Conservation (phyloP, 2,329 filamentous ascomycete species). For the Hypomyces perniciosus region DNA sequence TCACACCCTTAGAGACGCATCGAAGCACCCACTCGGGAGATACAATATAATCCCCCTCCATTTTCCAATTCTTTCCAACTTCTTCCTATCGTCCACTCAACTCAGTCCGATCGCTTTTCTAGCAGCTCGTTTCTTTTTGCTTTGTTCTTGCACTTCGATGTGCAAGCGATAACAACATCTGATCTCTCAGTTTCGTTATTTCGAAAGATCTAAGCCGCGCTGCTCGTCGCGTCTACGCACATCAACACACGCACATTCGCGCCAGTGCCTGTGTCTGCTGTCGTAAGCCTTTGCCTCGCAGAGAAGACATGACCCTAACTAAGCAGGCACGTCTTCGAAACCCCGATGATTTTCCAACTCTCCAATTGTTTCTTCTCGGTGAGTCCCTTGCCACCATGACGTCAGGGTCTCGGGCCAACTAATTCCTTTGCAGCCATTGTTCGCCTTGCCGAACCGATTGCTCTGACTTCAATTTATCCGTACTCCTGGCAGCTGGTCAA, state of each 20-base stretch:
- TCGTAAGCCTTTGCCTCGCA: slow-evolving; percentile 39
- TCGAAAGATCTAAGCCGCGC: no score
- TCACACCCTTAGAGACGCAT: no score
- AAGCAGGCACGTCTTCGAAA: slow-evolving; percentile 48
- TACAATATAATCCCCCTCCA: no score
- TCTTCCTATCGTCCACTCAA: background rate
- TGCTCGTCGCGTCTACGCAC: background rate
- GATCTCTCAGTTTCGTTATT: background rate
- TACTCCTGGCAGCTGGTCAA: slow-evolving; percentile 84
- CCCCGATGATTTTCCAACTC: slow-evolving; percentile 70
- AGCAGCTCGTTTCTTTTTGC: background rate
- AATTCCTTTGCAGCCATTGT: slow-evolving; percentile 63
- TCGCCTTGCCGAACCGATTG: slow-evolving; percentile 86
- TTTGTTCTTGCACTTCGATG: background rate
- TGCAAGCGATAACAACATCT: slow-evolving; percentile 3
- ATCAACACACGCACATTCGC: slow-evolving; percentile 13
- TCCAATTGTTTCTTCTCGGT: slow-evolving; percentile 83
- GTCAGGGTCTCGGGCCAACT: background rate
- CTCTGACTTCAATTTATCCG: slow-evolving; percentile 87
- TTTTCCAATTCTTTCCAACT: background rate
- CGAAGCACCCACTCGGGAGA: no score
- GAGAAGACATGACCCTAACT: slow-evolving; percentile 47
- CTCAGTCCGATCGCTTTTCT: background rate
- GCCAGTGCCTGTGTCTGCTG: slow-evolving; percentile 33
- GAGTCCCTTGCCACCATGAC: slow-evolving; percentile 28